Evolutionary conservation across 2,329 filamentous ascomycete species (phyloP).

Genomic region (Dactylellina cionopaga): DNA sequence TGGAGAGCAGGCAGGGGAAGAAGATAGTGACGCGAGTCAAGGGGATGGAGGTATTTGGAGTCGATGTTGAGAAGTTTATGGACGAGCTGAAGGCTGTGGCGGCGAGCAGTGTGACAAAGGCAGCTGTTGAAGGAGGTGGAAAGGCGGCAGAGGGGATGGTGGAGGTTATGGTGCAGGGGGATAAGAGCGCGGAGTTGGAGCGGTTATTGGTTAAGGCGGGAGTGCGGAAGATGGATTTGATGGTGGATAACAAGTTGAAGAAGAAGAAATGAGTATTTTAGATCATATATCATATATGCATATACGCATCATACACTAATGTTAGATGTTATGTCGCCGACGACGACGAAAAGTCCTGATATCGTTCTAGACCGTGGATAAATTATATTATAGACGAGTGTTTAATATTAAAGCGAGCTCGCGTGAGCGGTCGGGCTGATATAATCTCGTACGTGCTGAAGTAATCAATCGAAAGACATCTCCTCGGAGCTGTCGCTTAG

Average conservation of each 20-base stretch:
- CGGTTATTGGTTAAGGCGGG: constrained; percentile 70
- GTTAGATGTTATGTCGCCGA: too few relatives aligned
- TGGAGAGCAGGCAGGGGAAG: constrained; percentile 73
- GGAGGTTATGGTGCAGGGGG: constrained; percentile 75
- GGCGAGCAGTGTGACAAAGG: constrained; percentile 74
- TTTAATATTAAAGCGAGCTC: too few relatives aligned
- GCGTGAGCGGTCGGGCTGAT: background rate
- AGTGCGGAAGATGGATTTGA: constrained; percentile 70
- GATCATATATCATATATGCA: background rate
- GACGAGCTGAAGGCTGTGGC: constrained; percentile 75
- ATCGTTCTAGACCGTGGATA: too few relatives aligned
- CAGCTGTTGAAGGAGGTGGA: constrained; percentile 69
- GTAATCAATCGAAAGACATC: background rate
- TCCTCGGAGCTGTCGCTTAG: constrained; percentile 28
- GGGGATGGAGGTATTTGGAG: constrained; percentile 71
- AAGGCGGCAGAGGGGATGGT: constrained; percentile 70
- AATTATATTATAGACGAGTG: too few relatives aligned
- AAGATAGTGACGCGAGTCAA: constrained; percentile 73
- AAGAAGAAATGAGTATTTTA: constrained; percentile 64
- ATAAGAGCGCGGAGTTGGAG: constrained; percentile 71
- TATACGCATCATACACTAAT: background rate
- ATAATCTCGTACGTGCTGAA: background rate
- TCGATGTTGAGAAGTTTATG: constrained; percentile 70
- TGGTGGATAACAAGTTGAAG: constrained; percentile 75
- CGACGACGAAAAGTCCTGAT: too few relatives aligned